Evolutionary conservation across 345 rosid genomes (phyloP).

Genomic region (Rhodomyrtus tomentosa): DNA sequence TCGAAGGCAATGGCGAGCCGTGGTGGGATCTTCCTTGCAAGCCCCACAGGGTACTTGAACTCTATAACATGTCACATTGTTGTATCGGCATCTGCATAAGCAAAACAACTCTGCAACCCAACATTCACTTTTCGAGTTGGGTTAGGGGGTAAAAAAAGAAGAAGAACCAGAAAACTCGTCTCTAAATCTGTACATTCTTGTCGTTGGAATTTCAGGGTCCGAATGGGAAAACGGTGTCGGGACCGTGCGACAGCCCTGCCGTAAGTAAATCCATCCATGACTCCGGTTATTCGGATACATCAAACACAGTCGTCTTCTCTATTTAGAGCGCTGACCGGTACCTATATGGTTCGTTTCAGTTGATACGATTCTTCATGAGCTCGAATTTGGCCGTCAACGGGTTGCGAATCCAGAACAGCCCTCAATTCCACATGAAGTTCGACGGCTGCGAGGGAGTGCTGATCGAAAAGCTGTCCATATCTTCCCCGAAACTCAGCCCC

Average conservation of each 20-base stretch:
- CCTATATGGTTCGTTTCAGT: slow-evolving; percentile 14
- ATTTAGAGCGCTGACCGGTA: neutral
- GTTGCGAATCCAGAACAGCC: slow-evolving; percentile 78
- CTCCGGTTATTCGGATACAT: neutral
- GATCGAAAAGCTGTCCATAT: slow-evolving; percentile 48
- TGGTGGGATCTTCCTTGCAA: slow-evolving; percentile 99
- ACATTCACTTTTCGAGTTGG: neutral
- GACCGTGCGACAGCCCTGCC: slow-evolving; percentile 81
- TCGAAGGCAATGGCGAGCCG: slow-evolving; percentile 91
- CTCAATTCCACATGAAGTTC: slow-evolving; percentile 88
- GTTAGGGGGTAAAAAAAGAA: too few relatives aligned
- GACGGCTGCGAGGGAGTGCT: slow-evolving; percentile 88
- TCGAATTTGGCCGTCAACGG: slow-evolving; percentile 61
- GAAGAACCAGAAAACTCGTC: neutral
- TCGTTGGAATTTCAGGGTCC: slow-evolving; percentile 44
- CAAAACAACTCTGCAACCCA: slow-evolving; percentile 1
- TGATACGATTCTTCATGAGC: slow-evolving; percentile 96
- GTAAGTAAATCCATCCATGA: slow-evolving; percentile 29
- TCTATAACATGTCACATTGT: neutral
- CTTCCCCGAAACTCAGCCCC: slow-evolving; percentile 90
- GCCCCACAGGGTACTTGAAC: slow-evolving; percentile 67
- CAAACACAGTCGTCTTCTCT: neutral
- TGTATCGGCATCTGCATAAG: slow-evolving; percentile 54
- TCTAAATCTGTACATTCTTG: neutral
- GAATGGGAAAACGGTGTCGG: slow-evolving; percentile 38